Evolutionary conservation across 2,329 filamentous ascomycete genomes (phyloP).

Genomic region (Ceratocystis huliohia): DNA sequence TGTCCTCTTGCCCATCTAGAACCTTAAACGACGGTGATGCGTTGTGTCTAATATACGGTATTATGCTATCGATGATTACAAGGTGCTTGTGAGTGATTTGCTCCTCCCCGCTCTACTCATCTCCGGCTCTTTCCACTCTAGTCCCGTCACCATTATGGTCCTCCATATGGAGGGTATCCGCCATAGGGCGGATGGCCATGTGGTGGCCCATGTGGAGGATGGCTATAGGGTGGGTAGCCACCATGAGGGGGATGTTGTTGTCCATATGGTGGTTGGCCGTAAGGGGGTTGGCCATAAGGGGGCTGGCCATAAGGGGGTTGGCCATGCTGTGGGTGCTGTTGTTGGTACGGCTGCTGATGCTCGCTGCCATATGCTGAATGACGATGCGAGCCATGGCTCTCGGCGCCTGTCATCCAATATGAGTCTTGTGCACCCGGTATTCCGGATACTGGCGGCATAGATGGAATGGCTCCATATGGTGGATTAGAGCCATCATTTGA

Average conservation of each 20-base stretch:
- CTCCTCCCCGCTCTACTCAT: neutral
- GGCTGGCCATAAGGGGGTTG: neutral
- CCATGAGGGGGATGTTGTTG: constrained; percentile 8
- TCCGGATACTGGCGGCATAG: neutral
- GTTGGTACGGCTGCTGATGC: constrained; percentile 3
- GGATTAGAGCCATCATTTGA: constrained; percentile 11
- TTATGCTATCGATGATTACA: neutral
- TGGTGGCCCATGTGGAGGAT: neutral
- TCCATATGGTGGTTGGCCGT: constrained; percentile 8
- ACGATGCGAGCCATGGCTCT: neutral
- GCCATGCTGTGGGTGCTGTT: neutral
- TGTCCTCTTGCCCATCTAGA: neutral
- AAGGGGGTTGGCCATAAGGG: constrained; percentile 2
- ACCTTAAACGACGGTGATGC: neutral
- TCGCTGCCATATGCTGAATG: neutral
- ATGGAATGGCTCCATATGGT: neutral
- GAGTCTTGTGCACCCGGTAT: constrained; percentile 10
- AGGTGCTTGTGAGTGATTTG: neutral
- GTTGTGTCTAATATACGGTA: neutral
- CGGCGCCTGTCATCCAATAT: constrained; percentile 16
- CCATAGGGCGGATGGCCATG: constrained; percentile 4
- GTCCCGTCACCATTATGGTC: constrained; percentile 4
- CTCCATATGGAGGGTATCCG: neutral
- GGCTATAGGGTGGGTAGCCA: neutral
- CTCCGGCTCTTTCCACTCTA: neutral